Base-by-base conservation (phyloP, 192 early-diverging fungal genomes). In the Coemansia sp. region DNA sequence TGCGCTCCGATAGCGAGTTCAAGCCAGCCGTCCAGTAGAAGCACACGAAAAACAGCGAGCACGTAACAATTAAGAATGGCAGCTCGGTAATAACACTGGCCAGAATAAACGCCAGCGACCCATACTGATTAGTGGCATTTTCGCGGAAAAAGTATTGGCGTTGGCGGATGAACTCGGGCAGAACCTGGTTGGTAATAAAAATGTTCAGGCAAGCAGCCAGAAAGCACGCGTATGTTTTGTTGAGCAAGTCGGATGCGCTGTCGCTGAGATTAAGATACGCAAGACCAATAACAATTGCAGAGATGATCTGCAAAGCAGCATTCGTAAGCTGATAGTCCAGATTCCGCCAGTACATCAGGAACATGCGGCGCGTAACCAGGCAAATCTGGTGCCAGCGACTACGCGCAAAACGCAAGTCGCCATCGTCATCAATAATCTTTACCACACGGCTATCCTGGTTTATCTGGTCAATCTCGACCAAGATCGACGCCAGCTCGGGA, bases 271-370 rank as follows among this genome's bases (percentile, higher is more conserved):
- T 81, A 71, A 76, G 85, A 70, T 84, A 91, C 8, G 85, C 71
- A 71, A 91, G 82, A 36, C 86, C 85, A 60, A 85, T 76, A n/a
- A 86, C 59, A 12, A 91, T 61, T 36, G 54, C 84, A 46, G 66
- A 61, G 23, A 85, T 56, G 39, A 82, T 57, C 28, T 83, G 80
- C 35, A 82, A 72, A 19, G 79, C 71, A 16, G 82, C 37, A 47
- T 82, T 78, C n/a, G 83, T 87, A 61, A 87, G 59, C 64, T 88
- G 89, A 69, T 91, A 91, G 30, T 80, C 73, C 39, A 82, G 70
- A 55, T 81, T 80, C 44, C 89, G 82, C 83, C 83, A 91, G 78
- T 83, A 91, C 38, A 79, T 70, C 4, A 76, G 16, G 40, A 87
- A 79, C 85, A 86, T 91, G 50, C 87, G 81, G 36, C 68, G 75